Base-by-base conservation (phyloP, 208 protist genomes). In the Lotmaria passim region DNA sequence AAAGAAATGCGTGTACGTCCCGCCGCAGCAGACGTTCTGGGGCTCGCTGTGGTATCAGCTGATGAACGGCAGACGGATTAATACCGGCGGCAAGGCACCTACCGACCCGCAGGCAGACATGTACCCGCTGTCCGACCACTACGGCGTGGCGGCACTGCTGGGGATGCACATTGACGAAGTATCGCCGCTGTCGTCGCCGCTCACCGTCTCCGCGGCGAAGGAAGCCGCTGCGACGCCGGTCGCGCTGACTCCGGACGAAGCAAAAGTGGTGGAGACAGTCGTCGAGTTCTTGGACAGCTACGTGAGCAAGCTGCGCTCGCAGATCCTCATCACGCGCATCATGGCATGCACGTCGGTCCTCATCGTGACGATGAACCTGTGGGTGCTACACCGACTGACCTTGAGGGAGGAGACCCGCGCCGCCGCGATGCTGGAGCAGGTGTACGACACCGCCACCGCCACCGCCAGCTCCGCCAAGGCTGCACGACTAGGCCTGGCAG, bases 41-140 rank as follows among this genome's bases (percentile, higher is more conserved):
- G 39, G 71, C 0, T 41, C 39, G n/a, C 14, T 51, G 19, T 81
- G 59, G 64, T 59, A 77, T n/a, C 62, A 24, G 41, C 60, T 80
- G 23, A 19, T 77, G 63, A 77, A 47, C 15, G 71, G 63, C 46
- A 41, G 5, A 19, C 34, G 46, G 19, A 23, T 39, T 30, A n/a
- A 30, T 31, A 51, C 34, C 30, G n/a, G 30, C n/a, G 21, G 51
- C 23, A 30, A 46, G 44, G 6, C 24, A 0, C n/a, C 44, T 4
- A 24, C 24, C 7, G 51, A 56, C 10, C 7, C n/a, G 33, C 41
- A 26, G 41, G 24, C 55, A 7, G 44, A 69, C 21, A 39, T 69
- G 39, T 92, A 82, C 51, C 85, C 91, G 10, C 53, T 96, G 17
- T 96, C 91, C 1, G 91, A 96, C 57, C 91, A 96, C 85, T 96